Percentiles rank a stretch among this genome's conserved stretches.
Conservation (phyloP, 2,329 filamentous ascomycete species). For the Ascosphaera apis region DNA sequence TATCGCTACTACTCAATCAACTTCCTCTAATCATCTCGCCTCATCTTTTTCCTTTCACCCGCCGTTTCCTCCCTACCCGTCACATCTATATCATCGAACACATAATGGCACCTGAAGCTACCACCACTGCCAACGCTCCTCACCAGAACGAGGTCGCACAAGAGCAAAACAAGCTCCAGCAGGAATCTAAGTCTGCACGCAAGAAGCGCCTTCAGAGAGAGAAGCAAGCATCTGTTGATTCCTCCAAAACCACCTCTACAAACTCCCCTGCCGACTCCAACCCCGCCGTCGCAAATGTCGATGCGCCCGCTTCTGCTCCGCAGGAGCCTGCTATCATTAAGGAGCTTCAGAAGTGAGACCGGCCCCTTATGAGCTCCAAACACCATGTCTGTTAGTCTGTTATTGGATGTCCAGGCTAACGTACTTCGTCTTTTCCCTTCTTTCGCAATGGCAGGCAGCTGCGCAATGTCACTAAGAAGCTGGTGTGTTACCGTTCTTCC, state of each 20-base stretch:
- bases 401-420: conserved; percentile 5
- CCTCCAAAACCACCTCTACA: too few species aligned
- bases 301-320: too few species aligned
- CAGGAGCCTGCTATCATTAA: conserved; percentile 60
- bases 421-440: neutral
- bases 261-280: too few species aligned
- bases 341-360: conserved; percentile 79
- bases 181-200: too few species aligned
- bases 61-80: conserved; percentile 21
- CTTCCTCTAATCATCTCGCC: conserved; percentile 16
- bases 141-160: too few species aligned
- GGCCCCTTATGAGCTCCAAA: too few species aligned
- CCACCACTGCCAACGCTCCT: conserved; percentile 33
- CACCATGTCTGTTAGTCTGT: conserved; percentile 3
- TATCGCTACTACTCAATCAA: conserved; percentile 11
- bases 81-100: conserved; percentile 13
- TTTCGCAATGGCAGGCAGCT: conserved; percentile 71
- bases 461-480: conserved; percentile 83
- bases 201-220: too few species aligned
- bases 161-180: too few species aligned
- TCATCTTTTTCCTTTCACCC: conserved; percentile 32
- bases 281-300: too few species aligned
- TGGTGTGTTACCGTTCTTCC: conserved; percentile 34
- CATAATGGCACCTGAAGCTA: conserved; percentile 17
- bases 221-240: too few species aligned